Conservation (phyloP, 805 yeast species). For the Clavispora asparagi region DNA sequence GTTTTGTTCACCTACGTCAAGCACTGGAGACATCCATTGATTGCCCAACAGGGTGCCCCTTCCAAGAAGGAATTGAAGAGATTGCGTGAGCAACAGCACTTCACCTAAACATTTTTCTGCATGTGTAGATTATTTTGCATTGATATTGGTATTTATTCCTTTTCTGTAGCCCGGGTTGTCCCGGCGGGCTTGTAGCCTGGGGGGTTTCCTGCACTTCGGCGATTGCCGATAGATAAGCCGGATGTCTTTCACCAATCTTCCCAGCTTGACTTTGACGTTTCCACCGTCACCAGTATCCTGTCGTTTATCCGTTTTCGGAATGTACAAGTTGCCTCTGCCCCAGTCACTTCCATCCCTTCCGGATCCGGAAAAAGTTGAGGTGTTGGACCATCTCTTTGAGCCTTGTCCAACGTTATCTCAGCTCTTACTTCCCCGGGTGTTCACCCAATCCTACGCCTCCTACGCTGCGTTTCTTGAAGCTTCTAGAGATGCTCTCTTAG, state of each 20-base stretch:
- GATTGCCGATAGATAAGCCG: background rate
- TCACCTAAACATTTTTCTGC: conserved; percentile 21
- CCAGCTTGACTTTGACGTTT: too few relatives aligned
- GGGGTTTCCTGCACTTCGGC: background rate
- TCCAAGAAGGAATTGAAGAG: conserved; percentile 35
- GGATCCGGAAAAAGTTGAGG: conserved; percentile 25
- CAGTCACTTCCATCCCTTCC: conserved; percentile 10
- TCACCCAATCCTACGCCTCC: conserved; percentile 14
- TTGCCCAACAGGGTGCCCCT: conserved; percentile 41
- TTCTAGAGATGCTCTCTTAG: conserved; percentile 34
- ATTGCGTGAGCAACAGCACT: conserved; percentile 42
- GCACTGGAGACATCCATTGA: conserved; percentile 47
- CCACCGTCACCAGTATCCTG: too few relatives aligned
- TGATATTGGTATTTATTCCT: background rate
- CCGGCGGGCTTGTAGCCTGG: too few relatives aligned
- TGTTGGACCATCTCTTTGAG: conserved; percentile 59
- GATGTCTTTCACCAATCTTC: too few relatives aligned
- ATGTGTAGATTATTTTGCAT: conserved; percentile 10
- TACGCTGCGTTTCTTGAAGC: conserved; percentile 41
- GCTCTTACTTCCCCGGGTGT: conserved; percentile 25
- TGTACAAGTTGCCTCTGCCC: conserved; percentile 9
- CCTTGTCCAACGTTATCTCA: conserved; percentile 48
- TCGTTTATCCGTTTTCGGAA: background rate
- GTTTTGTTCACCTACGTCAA: conserved; percentile 42
- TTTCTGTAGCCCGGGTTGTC: background rate